These are phyloP conservation scores for Trebouxia sp. DNA, from an alignment of 139 green algal species.

Conservation along the genomic window DNA sequence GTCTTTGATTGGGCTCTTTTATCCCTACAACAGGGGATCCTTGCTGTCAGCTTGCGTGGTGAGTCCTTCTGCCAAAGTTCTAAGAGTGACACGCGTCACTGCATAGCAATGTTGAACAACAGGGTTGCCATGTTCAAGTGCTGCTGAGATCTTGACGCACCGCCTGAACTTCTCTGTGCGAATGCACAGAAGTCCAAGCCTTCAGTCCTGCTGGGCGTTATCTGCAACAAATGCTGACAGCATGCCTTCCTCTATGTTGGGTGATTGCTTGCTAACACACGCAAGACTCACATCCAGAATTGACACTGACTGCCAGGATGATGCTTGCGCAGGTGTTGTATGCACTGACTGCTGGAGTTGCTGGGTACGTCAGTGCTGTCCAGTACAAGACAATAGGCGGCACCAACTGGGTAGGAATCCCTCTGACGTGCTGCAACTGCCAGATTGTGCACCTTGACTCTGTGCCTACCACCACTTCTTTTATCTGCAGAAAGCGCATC, in stretches of 20 bases:
- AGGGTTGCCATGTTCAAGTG: too few species aligned
- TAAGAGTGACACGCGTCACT: too few species aligned
- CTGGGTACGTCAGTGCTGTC: slow-evolving; percentile 81
- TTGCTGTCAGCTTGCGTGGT: slow-evolving; percentile 83
- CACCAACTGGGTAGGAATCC: slow-evolving; percentile 67
- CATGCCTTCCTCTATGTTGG: too few species aligned
- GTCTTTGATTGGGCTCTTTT: slow-evolving; percentile 85
- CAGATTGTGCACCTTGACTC: background rate
- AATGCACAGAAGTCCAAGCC: too few species aligned
- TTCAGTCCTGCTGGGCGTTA: too few species aligned
- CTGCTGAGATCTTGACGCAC: background rate
- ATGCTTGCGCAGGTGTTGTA: slow-evolving; percentile 75
- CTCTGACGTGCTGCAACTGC: too few species aligned
- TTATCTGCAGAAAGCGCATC: background rate
- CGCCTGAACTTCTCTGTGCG: background rate
- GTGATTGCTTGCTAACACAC: background rate
- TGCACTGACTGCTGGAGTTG: slow-evolving; percentile 79
- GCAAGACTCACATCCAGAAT: background rate
- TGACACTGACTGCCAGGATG: background rate
- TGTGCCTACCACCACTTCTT: too few species aligned
- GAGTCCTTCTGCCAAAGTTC: too few species aligned
- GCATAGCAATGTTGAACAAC: too few species aligned
- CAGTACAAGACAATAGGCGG: slow-evolving; percentile 90
- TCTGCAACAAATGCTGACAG: too few species aligned
- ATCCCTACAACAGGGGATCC: slow-evolving; percentile 93